A percentile compares a stretch with the other conserved stretches of the same genome.
Conservation (phyloP, 2,329 filamentous ascomycete genomes). For the Trichoderma sp. region DNA sequence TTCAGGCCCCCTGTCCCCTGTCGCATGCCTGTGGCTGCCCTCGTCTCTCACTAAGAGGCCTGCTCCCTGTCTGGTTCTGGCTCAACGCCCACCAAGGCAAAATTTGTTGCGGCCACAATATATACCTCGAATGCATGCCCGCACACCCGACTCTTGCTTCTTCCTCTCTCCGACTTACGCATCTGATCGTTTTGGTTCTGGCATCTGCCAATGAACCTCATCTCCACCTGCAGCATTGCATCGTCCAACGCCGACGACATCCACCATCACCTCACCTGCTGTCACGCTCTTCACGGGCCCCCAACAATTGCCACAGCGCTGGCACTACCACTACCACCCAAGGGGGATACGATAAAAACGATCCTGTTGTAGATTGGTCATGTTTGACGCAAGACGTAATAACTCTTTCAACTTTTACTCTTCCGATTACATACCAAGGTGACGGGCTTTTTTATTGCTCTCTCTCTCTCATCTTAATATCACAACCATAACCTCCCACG, state of each 20-base stretch:
- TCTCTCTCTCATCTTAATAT: neutral
- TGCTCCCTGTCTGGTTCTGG: slow-evolving; percentile 8
- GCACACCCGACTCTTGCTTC: slow-evolving; percentile 19
- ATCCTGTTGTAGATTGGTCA: slow-evolving; percentile 38
- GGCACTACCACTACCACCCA: slow-evolving; percentile 25
- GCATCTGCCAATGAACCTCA: slow-evolving; percentile 41
- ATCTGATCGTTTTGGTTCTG: slow-evolving; percentile 42
- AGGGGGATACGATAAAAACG: slow-evolving; percentile 16
- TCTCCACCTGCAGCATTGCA: slow-evolving; percentile 20
- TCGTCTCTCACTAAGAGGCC: slow-evolving; percentile 21
- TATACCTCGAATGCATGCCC: slow-evolving; percentile 37
- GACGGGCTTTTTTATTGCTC: slow-evolving; percentile 44
- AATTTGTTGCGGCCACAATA: slow-evolving; percentile 34
- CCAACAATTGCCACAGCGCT: slow-evolving; percentile 32
- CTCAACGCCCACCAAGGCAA: slow-evolving; percentile 26
- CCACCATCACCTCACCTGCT: neutral
- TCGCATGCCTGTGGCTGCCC: slow-evolving; percentile 31
- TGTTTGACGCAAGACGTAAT: slow-evolving; percentile 59
- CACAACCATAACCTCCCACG: neutral
- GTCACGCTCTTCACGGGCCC: slow-evolving; percentile 28
- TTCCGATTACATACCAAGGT: slow-evolving; percentile 64
- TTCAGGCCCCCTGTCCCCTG: slow-evolving; percentile 24
- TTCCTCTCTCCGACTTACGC: slow-evolving; percentile 27
- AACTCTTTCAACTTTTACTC: slow-evolving; percentile 56
- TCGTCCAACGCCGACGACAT: slow-evolving; percentile 32